Conservation (phyloP, 1,284 basidiomycete genomes). For the Tylopilus sp. region DNA sequence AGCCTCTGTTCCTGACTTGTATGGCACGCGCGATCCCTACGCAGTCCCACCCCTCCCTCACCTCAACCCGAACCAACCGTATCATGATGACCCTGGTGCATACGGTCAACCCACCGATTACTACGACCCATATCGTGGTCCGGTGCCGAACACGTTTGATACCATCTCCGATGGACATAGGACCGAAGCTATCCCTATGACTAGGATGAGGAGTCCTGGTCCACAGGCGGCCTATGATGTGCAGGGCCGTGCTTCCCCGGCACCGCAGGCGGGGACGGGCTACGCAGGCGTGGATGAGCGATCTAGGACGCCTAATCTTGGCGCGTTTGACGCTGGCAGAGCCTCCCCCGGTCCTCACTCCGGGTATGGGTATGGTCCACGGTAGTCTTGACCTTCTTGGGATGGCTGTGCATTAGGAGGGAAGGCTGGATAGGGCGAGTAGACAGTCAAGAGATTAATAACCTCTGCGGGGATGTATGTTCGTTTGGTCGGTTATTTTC, state of each 20-base stretch:
- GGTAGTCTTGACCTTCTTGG: constrained; percentile 15
- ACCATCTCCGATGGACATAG: constrained; percentile 30
- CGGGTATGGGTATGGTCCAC: constrained; percentile 35
- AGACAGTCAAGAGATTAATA: constrained; percentile 15
- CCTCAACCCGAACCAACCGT: constrained; percentile 69
- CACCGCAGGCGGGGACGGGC: constrained; percentile 37
- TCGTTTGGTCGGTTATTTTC: constrained; percentile 27
- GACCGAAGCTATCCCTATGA: constrained; percentile 72
- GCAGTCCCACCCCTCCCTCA: constrained; percentile 80
- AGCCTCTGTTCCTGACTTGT: constrained; percentile 47
- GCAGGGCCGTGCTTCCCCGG: constrained; percentile 34
- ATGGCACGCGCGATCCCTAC: constrained; percentile 58
- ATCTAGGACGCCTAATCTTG: constrained; percentile 34
- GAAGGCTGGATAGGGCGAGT: background rate
- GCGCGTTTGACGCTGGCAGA: constrained; percentile 33
- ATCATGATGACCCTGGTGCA: constrained; percentile 60
- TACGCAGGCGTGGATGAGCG: constrained; percentile 28
- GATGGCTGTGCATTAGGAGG: background rate
- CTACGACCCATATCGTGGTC: constrained; percentile 75
- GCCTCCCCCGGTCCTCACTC: constrained; percentile 43
- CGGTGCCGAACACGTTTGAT: constrained; percentile 61
- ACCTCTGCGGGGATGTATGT: constrained; percentile 20
- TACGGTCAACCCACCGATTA: constrained; percentile 40
- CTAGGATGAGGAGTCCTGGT: constrained; percentile 44
- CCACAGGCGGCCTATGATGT: constrained; percentile 37